Evolutionary conservation across 495 filamentous ascomycete species (phyloP).

Genomic region (Talaromyces stipitatus): DNA sequence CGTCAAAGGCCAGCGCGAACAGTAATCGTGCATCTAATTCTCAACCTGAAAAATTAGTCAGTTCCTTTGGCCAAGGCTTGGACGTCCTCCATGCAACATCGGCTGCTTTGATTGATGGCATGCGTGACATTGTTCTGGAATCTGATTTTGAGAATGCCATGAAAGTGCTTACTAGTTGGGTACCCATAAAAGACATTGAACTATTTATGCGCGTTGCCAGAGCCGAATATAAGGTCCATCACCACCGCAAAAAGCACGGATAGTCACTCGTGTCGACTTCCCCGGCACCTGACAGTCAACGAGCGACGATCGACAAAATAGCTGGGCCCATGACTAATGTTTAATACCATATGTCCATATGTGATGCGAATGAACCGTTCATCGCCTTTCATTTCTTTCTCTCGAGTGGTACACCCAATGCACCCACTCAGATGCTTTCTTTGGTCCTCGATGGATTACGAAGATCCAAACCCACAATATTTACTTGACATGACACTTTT

Average conservation of each 20-base stretch:
- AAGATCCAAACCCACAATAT: neutral
- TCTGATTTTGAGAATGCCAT: constrained; percentile 97
- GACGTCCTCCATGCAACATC: constrained; percentile 88
- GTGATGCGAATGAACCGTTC: neutral
- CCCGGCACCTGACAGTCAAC: constrained; percentile 7
- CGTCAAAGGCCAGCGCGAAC: constrained; percentile 1
- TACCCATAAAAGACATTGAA: constrained; percentile 93
- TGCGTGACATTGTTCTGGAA: constrained; percentile 83
- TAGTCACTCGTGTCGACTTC: too few species aligned
- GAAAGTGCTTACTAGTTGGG: constrained; percentile 94
- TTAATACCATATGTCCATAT: neutral
- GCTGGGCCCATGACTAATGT: neutral
- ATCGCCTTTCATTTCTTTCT: neutral
- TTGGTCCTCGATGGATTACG: too few species aligned
- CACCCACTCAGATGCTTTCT: too few species aligned
- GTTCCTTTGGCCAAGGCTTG: constrained; percentile 56
- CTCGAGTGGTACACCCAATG: too few species aligned
- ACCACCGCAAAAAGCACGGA: constrained; percentile 34
- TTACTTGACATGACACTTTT: neutral
- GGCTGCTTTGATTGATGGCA: constrained; percentile 86
- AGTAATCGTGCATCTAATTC: constrained; percentile 5
- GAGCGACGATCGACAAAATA: neutral
- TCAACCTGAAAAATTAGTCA: constrained; percentile 4
- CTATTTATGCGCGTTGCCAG: constrained; percentile 90
- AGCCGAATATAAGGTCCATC: constrained; percentile 77